Evolutionary conservation across 805 yeast genomes (phyloP).

Genomic region (Starmera caribaea): DNA sequence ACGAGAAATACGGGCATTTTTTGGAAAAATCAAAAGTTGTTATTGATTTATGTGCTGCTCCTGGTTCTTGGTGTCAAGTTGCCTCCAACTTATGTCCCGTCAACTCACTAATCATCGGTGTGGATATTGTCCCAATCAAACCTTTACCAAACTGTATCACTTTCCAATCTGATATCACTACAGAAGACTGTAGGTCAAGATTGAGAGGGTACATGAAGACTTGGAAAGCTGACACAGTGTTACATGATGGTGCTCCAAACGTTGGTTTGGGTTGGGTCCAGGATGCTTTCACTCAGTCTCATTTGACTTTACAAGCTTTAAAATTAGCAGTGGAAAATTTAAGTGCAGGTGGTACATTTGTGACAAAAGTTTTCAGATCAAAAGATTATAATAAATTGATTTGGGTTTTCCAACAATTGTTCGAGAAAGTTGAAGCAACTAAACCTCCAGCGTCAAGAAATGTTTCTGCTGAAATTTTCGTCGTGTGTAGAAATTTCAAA

Average conservation of each 20-base stretch:
- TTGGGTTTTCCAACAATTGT: constrained; percentile 96
- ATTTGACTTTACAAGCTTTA: constrained; percentile 86
- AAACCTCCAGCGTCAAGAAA: constrained; percentile 99
- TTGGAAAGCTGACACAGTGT: constrained; percentile 96
- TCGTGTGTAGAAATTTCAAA: constrained; percentile 90
- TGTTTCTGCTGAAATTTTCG: constrained; percentile 98
- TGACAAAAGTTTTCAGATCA: constrained; percentile 96
- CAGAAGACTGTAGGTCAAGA: constrained; percentile 94
- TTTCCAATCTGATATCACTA: constrained; percentile 94
- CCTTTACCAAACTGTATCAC: constrained; percentile 92
- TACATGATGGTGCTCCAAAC: constrained; percentile 99
- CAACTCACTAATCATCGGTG: constrained; percentile 91
- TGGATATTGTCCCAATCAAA: constrained; percentile 96
- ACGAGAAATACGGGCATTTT: constrained; percentile 94
- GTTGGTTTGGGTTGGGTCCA: constrained; percentile 99
- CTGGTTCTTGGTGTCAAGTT: constrained; percentile 99
- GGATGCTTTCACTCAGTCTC: constrained; percentile 98
- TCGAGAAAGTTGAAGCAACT: constrained; percentile 96
- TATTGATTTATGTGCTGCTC: constrained; percentile 97
- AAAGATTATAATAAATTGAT: constrained; percentile 93
- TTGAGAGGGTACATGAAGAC: constrained; percentile 94
- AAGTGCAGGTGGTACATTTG: constrained; percentile 86
- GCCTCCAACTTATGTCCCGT: constrained; percentile 90
- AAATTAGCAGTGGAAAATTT: constrained; percentile 91
- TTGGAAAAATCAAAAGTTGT: constrained; percentile 91